phyloP scores from a whole-genome alignment of 345 rosid genomes.

The Limnanthes douglasii region DNA sequence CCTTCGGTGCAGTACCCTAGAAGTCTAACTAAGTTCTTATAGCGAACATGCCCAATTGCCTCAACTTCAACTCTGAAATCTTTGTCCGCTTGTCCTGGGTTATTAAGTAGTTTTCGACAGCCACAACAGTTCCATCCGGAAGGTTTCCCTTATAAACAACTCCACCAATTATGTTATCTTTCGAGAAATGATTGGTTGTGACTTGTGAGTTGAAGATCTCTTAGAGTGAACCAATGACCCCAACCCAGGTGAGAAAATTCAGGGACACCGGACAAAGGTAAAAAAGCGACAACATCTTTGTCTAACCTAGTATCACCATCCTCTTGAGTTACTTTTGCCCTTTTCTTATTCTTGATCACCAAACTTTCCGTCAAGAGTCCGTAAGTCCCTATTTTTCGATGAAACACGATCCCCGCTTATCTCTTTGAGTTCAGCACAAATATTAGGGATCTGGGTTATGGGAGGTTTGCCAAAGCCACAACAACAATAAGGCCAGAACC shows the following conservation, averaged over 20 bases:
- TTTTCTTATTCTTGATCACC: too few species aligned
- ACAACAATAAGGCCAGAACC: too few species aligned
- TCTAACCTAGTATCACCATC: too few species aligned
- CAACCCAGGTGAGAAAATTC: conserved; percentile 86
- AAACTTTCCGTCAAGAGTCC: too few species aligned
- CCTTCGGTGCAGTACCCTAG: conserved; percentile 96
- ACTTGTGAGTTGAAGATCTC: conserved; percentile 77
- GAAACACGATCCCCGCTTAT: too few species aligned
- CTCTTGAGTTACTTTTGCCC: too few species aligned
- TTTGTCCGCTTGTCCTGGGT: conserved; percentile 94
- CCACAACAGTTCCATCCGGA: conserved; percentile 62
- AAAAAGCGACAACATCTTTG: too few species aligned
- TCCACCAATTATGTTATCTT: conserved; percentile 84
- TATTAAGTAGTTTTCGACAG: conserved; percentile 91
- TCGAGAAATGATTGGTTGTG: conserved; percentile 68
- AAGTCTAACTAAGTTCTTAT: conserved; percentile 91
- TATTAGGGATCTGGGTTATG: too few species aligned
- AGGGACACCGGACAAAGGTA: conserved; percentile 72
- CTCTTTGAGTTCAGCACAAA: too few species aligned
- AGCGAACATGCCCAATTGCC: conserved; percentile 93
- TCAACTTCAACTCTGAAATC: conserved; percentile 96
- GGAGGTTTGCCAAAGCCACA: too few species aligned
- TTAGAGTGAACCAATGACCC: conserved; percentile 98
- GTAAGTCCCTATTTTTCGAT: too few species aligned
- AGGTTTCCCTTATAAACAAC: conserved; percentile 74